Evolutionary conservation across 2,329 filamentous ascomycete genomes (phyloP), one percentile per base, ranked within the genome.

Genomic region (Sporothrix pallida): DNA sequence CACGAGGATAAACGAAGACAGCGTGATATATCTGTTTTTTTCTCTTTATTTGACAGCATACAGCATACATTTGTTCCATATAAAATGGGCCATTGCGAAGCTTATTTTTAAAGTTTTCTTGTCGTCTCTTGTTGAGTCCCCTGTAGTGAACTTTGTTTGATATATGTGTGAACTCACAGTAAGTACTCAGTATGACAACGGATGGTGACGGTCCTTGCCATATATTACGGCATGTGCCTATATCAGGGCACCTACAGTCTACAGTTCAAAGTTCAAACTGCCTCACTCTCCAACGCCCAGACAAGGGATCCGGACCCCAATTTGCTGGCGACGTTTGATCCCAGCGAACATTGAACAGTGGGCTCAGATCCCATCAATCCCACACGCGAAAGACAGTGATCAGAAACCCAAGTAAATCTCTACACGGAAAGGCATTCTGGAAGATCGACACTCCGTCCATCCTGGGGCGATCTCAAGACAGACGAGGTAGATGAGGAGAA

Each of bases 371-470:
- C n/a, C 68, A 70, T 60, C 68, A 54, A 58, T 70, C 37, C 54
- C 52, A 70, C 46, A 67, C 62, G 48, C 62, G 44, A 26, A 6
- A 69, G 42, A 1, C 17, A 52, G 50, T 12, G 42, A 37, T 37
- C 20, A 65, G 62, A 26, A 46, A 37, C 20, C 62, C 3, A 20
- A 65, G 52, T 17, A 56, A 56, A 56, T 20, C 52, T 20, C 37
- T n/a, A 17, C 20, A 17, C 48, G 42, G n/a, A 52, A 42, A 54
- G n/a, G 60, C 5, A 6, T 58, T 31, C 60, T 68, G 71, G 71
- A 72, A 67, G 71, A 72, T 72, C 62, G 71, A 72, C 71, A 37
- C 48, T 56, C 62, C 62, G 71, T 42, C 23, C 56, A 37, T 68
- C 65, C 13, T 68, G 65, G 44, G 42, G 9, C 44, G 70, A 63